Evolutionary conservation across 2,329 filamentous ascomycete genomes (phyloP).

Genomic region (Calonectria ilicicola): DNA sequence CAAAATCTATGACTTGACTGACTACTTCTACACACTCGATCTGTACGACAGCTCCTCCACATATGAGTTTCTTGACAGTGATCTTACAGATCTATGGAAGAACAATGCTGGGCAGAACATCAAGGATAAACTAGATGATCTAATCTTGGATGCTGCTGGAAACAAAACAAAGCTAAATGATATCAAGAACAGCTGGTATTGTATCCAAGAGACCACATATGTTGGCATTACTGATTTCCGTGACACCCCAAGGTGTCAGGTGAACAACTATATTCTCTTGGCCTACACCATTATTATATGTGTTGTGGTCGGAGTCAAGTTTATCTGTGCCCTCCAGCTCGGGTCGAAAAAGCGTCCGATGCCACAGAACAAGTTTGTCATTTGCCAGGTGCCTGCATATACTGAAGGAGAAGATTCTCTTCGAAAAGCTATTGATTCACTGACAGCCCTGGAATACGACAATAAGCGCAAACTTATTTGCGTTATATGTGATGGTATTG

Average conservation of each 20-base stretch:
- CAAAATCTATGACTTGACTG: conserved; percentile 86
- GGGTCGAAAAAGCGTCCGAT: conserved; percentile 89
- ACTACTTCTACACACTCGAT: conserved; percentile 86
- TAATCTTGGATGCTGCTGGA: conserved; percentile 57
- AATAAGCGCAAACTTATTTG: conserved; percentile 98
- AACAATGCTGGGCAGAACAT: conserved; percentile 84
- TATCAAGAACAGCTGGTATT: conserved; percentile 77
- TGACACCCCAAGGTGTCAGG: conserved; percentile 77
- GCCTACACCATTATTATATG: conserved; percentile 87
- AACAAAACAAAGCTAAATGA: conserved; percentile 63
- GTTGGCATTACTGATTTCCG: conserved; percentile 89
- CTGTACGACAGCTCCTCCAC: conserved; percentile 62
- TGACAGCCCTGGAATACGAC: conserved; percentile 96
- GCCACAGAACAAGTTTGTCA: conserved; percentile 97
- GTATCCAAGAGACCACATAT: conserved; percentile 86
- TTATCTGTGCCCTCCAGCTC: conserved; percentile 91
- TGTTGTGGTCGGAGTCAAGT: conserved; percentile 85
- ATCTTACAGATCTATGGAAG: conserved; percentile 75
- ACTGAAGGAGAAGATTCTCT: conserved; percentile 97
- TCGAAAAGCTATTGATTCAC: conserved; percentile 90
- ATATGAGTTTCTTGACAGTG: conserved; percentile 80
- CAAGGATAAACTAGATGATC: conserved; percentile 70
- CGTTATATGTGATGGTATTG: conserved; percentile 96
- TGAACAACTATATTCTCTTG: conserved; percentile 91
- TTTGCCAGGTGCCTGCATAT: conserved; percentile 97